phyloP scores from a whole-genome alignment of 2,329 filamentous ascomycete genomes.

The Botrytis hyacinthi region DNA sequence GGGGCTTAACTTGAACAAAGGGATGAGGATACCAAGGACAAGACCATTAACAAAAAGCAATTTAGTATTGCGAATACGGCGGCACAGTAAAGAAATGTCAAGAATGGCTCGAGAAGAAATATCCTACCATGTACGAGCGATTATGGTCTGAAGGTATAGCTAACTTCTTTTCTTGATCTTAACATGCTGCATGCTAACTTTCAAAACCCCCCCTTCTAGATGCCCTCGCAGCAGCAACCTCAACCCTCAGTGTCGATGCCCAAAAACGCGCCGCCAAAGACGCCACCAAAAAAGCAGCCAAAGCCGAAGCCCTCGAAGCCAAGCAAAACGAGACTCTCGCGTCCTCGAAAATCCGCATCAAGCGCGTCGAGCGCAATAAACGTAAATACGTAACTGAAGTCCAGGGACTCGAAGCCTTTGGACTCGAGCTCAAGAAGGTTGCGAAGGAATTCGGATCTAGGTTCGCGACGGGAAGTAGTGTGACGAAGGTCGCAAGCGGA shows the following conservation, averaged over 20 bases:
- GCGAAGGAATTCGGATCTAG: slow-evolving; percentile 98
- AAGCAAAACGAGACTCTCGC: slow-evolving; percentile 77
- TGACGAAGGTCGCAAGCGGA: slow-evolving; percentile 82
- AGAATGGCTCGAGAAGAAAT: slow-evolving; percentile 82
- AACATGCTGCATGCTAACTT: not conserved
- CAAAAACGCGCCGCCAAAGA: slow-evolving; percentile 96
- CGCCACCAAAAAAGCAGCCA: slow-evolving; percentile 93
- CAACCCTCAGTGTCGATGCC: slow-evolving; percentile 82
- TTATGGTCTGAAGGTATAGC: slow-evolving; percentile 81
- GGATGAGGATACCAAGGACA: not conserved
- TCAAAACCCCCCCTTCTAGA: slow-evolving; percentile 49
- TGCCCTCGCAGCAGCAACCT: slow-evolving; percentile 78
- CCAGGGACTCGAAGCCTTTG: slow-evolving; percentile 85
- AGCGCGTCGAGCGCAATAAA: slow-evolving; percentile 97
- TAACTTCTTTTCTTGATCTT: not conserved
- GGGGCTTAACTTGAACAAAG: too few species aligned
- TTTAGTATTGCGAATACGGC: slow-evolving; percentile 97
- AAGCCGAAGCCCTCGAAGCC: slow-evolving; percentile 82
- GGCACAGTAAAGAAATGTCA: slow-evolving; percentile 95
- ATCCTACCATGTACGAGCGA: slow-evolving; percentile 69
- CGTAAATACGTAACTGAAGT: slow-evolving; percentile 94
- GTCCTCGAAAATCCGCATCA: slow-evolving; percentile 81
- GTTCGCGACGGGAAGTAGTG: slow-evolving; percentile 89
- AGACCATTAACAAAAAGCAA: slow-evolving; percentile 28
- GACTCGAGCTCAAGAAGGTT: slow-evolving; percentile 90